Base-by-base conservation (phyloP, 192 early-diverging fungal genomes). In the Coemansia erecta region DNA sequence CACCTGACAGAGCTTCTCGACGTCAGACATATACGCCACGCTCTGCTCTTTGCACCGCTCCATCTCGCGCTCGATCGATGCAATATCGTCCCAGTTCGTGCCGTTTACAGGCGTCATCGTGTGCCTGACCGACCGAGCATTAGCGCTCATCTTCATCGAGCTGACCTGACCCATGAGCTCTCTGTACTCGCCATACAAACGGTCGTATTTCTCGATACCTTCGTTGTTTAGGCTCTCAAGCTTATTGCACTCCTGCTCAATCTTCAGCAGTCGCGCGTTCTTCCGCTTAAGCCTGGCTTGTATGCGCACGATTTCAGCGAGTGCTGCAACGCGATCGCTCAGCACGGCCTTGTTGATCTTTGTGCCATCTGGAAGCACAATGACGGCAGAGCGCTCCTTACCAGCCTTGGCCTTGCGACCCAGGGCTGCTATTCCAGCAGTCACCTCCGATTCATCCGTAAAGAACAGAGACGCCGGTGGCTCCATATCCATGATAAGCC, bases 1-100 rank as follows among this genome's bases (percentile, higher is more conserved):
- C 13, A 73, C 63, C 4, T 51, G 41, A 24, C 71, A 70, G 21
- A 79, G 61, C 28, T 50, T 42, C 14, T 58, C 71, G 8, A 79
- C 71, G 14, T 60, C 69, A 1, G 15, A 48, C 69, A 79, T 69
- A 48, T 62, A 79, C 12, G 49, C 41, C 24, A 8, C 51, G 63
- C 73, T 73, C 26, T 53, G 53, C 13, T n/a, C 45, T 42, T 54
- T 45, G 52, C 70, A 66, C 17, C 50, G 53, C 21, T 70, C 59
- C 37, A 79, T 50, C 60, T 79, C 77, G 8, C 26, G 48, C 51
- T 58, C 44, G 28, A 79, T 69, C 0, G 77, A 68, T 8, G 61
- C 77, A 13, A 73, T 15, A 41, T 79, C 71, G 21, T 70, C 71
- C 77, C 77, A 79, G 47, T 79, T 63, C 14, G 74, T 77, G 45